Conservation (phyloP, 2,329 filamentous ascomycete genomes). For the Penicillium concentricum region DNA sequence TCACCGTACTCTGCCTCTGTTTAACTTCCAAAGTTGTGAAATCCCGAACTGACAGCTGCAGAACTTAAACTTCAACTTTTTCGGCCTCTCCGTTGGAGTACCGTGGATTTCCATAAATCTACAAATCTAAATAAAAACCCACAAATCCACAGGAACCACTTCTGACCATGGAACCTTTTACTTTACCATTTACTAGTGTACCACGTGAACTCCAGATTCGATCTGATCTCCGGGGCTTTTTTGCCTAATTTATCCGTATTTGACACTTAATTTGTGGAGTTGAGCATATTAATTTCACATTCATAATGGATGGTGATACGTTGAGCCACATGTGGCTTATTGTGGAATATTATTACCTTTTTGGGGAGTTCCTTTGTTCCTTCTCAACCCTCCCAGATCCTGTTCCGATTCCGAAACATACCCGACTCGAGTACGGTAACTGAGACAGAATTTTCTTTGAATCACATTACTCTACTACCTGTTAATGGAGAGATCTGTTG, state of each 20-base stretch:
- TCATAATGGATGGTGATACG: background rate
- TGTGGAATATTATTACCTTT: background rate
- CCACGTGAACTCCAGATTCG: conserved; percentile 15
- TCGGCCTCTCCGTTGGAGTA: background rate
- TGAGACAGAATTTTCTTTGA: background rate
- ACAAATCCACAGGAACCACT: background rate
- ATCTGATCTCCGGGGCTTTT: conserved; percentile 7
- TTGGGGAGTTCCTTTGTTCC: background rate
- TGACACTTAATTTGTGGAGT: background rate
- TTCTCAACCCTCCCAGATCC: background rate
- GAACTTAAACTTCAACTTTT: background rate
- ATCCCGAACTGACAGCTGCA: background rate
- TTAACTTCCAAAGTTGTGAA: background rate
- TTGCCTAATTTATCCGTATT: background rate
- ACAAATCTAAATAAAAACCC: background rate
- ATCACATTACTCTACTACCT: background rate
- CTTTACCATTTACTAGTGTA: background rate
- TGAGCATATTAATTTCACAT: background rate
- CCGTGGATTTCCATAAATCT: background rate
- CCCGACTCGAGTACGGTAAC: background rate
- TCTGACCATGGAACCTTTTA: background rate
- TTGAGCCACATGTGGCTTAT: background rate
- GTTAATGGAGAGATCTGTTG: background rate
- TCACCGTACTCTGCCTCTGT: too few species aligned
- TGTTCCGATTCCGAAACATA: background rate